A percentile compares a stretch with the other conserved stretches of the same genome.
phyloP scores from a whole-genome alignment of 306 rosid genomes.

The Corylus americana region DNA sequence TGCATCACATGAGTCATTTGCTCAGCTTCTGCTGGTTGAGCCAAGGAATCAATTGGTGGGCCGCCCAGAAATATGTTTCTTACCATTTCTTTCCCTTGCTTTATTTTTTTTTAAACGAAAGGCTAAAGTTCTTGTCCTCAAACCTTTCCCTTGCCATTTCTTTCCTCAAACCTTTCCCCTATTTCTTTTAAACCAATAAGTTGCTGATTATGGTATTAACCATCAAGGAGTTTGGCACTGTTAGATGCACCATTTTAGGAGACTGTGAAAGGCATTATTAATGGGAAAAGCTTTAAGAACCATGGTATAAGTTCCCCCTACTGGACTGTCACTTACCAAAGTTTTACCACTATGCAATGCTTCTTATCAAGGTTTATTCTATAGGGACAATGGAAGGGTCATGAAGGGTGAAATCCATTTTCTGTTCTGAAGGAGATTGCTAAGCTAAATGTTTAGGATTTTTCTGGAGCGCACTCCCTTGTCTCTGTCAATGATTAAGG shows the following conservation, averaged over 20 bases:
- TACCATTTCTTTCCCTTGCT: neutral
- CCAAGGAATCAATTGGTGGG: neutral
- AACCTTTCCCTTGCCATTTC: conserved; percentile 2
- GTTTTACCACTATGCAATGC: neutral
- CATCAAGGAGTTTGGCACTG: neutral
- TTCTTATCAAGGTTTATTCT: neutral
- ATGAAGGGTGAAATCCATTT: neutral
- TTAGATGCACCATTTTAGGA: neutral
- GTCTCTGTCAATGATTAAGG: conserved; percentile 1
- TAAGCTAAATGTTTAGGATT: neutral
- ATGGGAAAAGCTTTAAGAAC: conserved; percentile 5
- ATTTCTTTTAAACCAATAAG: neutral
- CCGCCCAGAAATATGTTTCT: neutral
- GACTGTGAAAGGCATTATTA: conserved; percentile 2
- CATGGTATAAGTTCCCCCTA: neutral
- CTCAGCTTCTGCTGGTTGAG: neutral
- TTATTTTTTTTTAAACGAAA: neutral
- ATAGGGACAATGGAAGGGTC: neutral
- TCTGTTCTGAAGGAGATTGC: neutral
- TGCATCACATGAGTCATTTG: neutral
- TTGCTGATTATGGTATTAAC: neutral
- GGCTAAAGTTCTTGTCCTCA: neutral
- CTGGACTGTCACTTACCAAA: neutral
- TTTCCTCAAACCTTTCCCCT: neutral
- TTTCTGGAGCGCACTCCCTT: conserved; percentile 7